Conservation (phyloP, 176 grass and related monocot species). For the Aegilops sharonensis region DNA sequence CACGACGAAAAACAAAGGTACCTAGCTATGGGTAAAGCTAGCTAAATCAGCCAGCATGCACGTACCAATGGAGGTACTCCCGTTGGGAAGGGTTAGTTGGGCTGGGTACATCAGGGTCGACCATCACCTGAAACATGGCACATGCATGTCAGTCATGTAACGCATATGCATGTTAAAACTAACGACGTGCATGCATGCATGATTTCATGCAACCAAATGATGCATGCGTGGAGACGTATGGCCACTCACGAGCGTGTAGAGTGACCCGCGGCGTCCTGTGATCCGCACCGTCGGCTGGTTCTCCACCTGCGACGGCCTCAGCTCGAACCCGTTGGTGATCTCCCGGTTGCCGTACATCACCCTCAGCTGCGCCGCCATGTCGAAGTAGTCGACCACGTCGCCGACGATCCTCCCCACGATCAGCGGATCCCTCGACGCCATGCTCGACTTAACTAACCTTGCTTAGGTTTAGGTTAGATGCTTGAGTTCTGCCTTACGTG, state of each 20-base stretch:
- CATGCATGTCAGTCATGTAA: background rate
- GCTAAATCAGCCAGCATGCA: background rate
- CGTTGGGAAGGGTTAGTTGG: conserved; percentile 80
- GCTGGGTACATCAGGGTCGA: conserved; percentile 91
- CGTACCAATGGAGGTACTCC: conserved; percentile 89
- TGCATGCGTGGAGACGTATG: background rate
- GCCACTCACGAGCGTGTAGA: conserved; percentile 71
- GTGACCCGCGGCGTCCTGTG: conserved; percentile 27
- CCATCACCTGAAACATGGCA: conserved; percentile 61
- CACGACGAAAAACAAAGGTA: too few relatives aligned
- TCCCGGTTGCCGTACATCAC: conserved; percentile 58
- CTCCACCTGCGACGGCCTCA: conserved; percentile 62
- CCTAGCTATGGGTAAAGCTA: background rate
- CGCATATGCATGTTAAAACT: too few relatives aligned
- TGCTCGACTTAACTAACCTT: background rate
- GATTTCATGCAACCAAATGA: background rate
- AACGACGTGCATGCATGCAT: background rate
- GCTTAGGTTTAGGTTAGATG: background rate
- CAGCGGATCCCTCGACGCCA: conserved; percentile 62
- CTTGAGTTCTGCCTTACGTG: background rate
- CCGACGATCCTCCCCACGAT: conserved; percentile 62
- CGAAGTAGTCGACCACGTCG: conserved; percentile 61
- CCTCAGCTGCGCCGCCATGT: conserved; percentile 37
- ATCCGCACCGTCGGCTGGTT: conserved; percentile 60
- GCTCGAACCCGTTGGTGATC: conserved; percentile 69